Evolutionary conservation across 257 asterid species (phyloP).

Genomic region (Galeopsis tetrahit): DNA sequence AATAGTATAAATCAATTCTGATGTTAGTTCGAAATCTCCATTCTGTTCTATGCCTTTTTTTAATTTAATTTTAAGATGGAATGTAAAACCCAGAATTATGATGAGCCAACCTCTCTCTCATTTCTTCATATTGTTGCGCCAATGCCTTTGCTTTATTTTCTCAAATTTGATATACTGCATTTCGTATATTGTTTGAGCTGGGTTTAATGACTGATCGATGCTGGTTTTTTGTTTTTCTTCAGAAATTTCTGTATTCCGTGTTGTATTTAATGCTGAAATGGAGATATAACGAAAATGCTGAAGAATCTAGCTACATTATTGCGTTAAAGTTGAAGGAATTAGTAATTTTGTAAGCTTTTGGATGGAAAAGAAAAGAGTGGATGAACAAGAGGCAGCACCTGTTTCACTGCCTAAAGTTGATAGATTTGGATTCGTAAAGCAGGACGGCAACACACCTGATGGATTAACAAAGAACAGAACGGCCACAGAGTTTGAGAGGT

Average conservation of each 20-base stretch:
- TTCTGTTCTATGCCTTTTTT: not conserved
- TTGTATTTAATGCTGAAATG: conserved; percentile 34
- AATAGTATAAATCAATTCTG: not conserved
- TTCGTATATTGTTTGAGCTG: conserved; percentile 7
- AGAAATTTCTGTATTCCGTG: conserved; percentile 25
- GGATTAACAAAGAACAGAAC: conserved; percentile 67
- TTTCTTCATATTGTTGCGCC: not conserved
- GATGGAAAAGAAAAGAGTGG: conserved; percentile 82
- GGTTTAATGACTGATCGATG: conserved; percentile 28
- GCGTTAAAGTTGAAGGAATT: conserved; percentile 33
- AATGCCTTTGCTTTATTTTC: not conserved
- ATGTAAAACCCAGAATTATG: not conserved
- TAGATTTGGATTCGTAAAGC: conserved; percentile 77
- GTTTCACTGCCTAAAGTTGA: conserved; percentile 61
- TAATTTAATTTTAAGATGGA: not conserved
- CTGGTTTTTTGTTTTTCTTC: conserved; percentile 22
- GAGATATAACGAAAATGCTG: conserved; percentile 37
- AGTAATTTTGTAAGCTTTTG: conserved; percentile 26
- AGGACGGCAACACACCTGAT: conserved; percentile 61
- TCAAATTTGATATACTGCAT: conserved; percentile 12
- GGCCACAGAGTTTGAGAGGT: conserved; percentile 79
- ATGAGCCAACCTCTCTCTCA: not conserved
- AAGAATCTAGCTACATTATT: conserved; percentile 21
- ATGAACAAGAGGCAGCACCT: conserved; percentile 67
- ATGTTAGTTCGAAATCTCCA: conserved; percentile 1